These are phyloP conservation scores for Trichocladium uniseriatum DNA, from an alignment of 495 filamentous ascomycete species.

Conservation along the genomic window DNA sequence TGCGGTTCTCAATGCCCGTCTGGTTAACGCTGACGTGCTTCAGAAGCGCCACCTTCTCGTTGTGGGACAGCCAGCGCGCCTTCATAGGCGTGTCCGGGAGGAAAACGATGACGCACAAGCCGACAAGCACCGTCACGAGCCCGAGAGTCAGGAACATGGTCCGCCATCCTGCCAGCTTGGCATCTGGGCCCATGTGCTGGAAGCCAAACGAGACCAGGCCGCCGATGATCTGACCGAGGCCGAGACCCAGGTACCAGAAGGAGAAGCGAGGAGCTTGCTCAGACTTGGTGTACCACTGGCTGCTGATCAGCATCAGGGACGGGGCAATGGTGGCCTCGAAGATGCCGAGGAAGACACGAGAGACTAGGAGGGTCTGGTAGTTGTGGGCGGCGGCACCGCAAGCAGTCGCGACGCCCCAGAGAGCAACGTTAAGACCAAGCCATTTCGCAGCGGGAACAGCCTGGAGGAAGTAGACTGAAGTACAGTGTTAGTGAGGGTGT, in stretches of 20 bases:
- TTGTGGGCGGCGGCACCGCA: conserved; percentile 28
- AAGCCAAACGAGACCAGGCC: conserved; percentile 52
- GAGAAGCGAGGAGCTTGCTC: conserved; percentile 52
- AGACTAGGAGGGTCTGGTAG: conserved; percentile 30
- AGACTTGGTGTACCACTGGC: conserved; percentile 53
- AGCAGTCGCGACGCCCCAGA: conserved; percentile 40
- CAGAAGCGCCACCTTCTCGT: conserved; percentile 38
- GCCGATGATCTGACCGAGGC: conserved; percentile 53
- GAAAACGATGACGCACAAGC: conserved; percentile 34
- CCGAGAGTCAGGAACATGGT: conserved; percentile 55
- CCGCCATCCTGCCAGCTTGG: conserved; percentile 46
- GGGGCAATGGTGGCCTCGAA: conserved; percentile 57
- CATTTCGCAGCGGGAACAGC: conserved; percentile 47
- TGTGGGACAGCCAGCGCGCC: conserved; percentile 41
- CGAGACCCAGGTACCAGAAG: conserved; percentile 57
- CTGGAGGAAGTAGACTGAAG: conserved; percentile 37
- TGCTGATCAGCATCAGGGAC: conserved; percentile 44
- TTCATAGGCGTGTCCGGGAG: conserved; percentile 47
- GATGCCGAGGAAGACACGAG: conserved; percentile 50
- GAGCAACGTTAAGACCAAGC: conserved; percentile 44
- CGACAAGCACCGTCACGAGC: conserved; percentile 43
- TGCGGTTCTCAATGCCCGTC: conserved; percentile 46
- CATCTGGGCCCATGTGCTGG: conserved; percentile 41
- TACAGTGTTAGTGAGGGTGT: background rate
- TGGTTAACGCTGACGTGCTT: conserved; percentile 32